A percentile compares a stretch with the other conserved stretches of the same genome.
phyloP scores from a whole-genome alignment of 495 filamentous ascomycete genomes.

The Halenospora varia region DNA sequence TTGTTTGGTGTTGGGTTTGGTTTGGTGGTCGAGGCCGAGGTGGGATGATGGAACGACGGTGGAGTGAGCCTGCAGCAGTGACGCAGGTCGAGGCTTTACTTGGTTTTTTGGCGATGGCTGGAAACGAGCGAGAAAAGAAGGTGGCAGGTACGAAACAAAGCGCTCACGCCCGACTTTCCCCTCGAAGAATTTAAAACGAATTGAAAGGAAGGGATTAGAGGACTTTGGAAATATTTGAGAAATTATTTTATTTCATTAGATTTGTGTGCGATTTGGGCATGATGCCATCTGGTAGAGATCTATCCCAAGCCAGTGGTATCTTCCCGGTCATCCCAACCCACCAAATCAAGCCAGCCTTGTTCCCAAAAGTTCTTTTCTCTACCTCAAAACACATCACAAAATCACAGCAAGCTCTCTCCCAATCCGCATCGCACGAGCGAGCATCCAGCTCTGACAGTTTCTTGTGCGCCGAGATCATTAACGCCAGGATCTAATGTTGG shows the following conservation, averaged over 20 bases:
- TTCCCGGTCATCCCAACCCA: neutral
- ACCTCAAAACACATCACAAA: neutral
- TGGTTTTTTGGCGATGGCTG: neutral
- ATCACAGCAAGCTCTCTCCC: constrained; percentile 79
- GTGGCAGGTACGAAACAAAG: neutral
- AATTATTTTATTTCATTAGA: no score
- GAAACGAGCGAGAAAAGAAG: neutral
- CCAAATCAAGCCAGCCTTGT: no score
- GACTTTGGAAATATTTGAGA: no score
- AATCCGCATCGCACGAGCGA: constrained; percentile 87
- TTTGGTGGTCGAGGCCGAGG: no score
- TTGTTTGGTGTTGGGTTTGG: neutral
- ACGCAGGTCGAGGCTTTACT: neutral
- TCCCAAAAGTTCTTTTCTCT: neutral
- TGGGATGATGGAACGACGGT: neutral
- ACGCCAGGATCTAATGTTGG: constrained; percentile 65
- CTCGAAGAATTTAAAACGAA: no score
- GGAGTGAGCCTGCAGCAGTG: neutral
- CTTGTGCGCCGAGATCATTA: constrained; percentile 62
- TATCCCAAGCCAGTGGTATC: neutral
- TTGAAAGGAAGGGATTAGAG: no score
- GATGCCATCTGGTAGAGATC: neutral
- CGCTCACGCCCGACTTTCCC: neutral
- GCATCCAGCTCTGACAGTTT: constrained; percentile 88
- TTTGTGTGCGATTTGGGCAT: no score